Base-by-base conservation (phyloP, 139 green algal species). In the Haematococcus sp. region DNA sequence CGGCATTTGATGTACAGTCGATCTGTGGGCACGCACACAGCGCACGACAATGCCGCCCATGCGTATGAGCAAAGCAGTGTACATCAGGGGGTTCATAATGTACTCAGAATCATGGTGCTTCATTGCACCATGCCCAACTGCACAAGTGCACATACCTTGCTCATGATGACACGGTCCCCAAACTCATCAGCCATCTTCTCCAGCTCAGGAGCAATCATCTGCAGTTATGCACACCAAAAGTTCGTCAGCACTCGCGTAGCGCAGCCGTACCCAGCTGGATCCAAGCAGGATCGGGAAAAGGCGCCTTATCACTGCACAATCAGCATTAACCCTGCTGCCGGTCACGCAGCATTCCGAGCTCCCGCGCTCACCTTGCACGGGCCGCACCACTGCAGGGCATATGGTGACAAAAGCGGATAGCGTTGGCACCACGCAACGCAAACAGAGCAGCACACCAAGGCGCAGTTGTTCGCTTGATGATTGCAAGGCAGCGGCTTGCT, bases 151-250 rank as follows among this genome's bases (percentile, higher is more conserved):
- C 40, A 11, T 11, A 49, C 40, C 40, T 72, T 72, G 25, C 11
- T 46, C n/a, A 72, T 35, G 27, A 72, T 27, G 20, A 72, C 44
- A 1, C 33, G 61, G 66, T 72, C 66, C 11, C 46, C 46, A 11
- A 61, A 35, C 66, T 72, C 66, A 46, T 63, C 66, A 1, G 66
- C 66, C 44, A 72, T 63, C 27, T 49, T 59, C 66, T 72, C 66
- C 3, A 72, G 25, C 66, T 72, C 66, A 30, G 66, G 66, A 1
- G 66, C 66, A 72, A 72, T 72, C 66, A 72, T 72, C 66, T 68
- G 61, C 61, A 52, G 25, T 31, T 28, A 15, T 31, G 5, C 54
- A 63, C 16, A 63, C 16, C 5, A n/a, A n/a, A n/a, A n/a, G n/a
- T n/a, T n/a, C n/a, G n/a, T n/a, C n/a, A n/a, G n/a, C n/a, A n/a